These are phyloP conservation scores for Ganoderma multipileum DNA, from an alignment of 1,284 basidiomycete genomes.

Conservation along the genomic window DNA sequence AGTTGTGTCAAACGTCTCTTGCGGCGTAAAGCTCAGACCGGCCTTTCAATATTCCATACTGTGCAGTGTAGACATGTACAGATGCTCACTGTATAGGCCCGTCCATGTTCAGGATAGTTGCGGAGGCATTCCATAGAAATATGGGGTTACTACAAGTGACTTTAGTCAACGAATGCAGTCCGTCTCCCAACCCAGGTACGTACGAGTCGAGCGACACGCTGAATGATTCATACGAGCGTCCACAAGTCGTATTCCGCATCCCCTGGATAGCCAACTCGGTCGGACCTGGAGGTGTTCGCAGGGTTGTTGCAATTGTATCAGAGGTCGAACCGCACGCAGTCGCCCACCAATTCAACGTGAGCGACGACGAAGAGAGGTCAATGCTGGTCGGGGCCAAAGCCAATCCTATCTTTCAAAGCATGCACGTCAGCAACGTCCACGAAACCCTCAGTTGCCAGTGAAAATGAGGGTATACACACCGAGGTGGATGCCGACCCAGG, in stretches of 20 bases:
- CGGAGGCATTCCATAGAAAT: conserved; percentile 13
- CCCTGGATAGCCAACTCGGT: neutral
- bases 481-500: neutral
- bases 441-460: no score
- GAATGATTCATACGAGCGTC: conserved; percentile 11
- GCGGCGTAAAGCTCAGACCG: conserved; percentile 11
- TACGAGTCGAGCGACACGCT: conserved; percentile 14
- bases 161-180: neutral
- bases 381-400: conserved; percentile 8
- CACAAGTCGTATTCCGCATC: conserved; percentile 3
- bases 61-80: neutral
- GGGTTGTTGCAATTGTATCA: neutral
- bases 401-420: conserved; percentile 6
- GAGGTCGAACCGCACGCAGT: conserved; percentile 4
- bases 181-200: neutral
- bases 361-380: conserved; percentile 9
- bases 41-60: neutral
- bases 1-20: conserved; percentile 16
- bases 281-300: neutral
- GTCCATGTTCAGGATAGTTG: neutral
- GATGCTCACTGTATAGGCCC: conserved; percentile 1
- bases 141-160: conserved; percentile 3
- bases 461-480: no score
- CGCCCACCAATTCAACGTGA: conserved; percentile 20
- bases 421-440: neutral